These are phyloP conservation scores for Dictyostelium citrinum DNA, from an alignment of 78 protist species.

Conservation along the genomic window DNA sequence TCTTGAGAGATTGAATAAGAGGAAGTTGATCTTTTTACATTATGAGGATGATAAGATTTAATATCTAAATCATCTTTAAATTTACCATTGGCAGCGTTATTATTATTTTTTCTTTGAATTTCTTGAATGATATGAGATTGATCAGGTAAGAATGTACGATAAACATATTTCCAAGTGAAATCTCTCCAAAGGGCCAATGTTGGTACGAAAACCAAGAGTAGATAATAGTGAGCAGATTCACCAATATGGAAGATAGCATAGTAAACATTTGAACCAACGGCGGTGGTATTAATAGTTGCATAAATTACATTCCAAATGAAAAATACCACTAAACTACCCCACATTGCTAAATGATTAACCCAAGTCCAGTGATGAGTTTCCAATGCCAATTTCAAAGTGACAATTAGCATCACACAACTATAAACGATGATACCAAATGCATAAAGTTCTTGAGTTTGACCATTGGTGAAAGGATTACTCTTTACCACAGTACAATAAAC, in stretches of 20 bases:
- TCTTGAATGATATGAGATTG: slow-evolving; percentile 55
- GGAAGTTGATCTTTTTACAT: neutral
- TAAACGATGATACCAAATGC: slow-evolving; percentile 17
- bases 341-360: slow-evolving; percentile 45
- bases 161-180: neutral
- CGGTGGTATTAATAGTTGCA: slow-evolving; percentile 23
- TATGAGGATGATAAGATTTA: neutral
- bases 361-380: slow-evolving; percentile 73
- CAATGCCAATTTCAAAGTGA: slow-evolving; percentile 45
- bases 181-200: slow-evolving; percentile 2
- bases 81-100: neutral
- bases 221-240: slow-evolving; percentile 1
- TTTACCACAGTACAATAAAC: neutral
- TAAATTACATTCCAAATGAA: slow-evolving; percentile 27
- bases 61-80: neutral
- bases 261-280: neutral
- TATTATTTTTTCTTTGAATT: slow-evolving; percentile 12
- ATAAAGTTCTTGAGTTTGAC: slow-evolving; percentile 4
- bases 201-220: neutral
- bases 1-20: neutral
- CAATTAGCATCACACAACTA: neutral
- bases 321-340: slow-evolving; percentile 53
- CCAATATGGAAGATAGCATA: neutral
- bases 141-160: slow-evolving; percentile 27
- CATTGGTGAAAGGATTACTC: neutral